Evolutionary conservation across 1,284 basidiomycete species (phyloP), one percentile per base, ranked within the genome.

Genomic region (Apiotrichum veenhuisii): DNA sequence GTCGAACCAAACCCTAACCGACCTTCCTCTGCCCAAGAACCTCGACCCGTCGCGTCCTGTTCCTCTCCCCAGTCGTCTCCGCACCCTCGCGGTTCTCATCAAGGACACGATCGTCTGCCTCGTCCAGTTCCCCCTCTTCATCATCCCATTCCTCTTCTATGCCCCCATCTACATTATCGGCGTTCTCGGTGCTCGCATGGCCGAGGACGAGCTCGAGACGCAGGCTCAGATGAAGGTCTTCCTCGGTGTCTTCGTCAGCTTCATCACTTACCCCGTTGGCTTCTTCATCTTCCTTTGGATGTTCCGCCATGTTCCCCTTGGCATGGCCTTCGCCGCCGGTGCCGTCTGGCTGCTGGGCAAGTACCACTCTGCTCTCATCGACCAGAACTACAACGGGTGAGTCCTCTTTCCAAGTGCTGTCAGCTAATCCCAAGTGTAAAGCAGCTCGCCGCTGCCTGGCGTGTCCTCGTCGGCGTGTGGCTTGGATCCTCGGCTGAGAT

Each of bases 171-270:
- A 96, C 75, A 75, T 86, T 57, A 85, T 93, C 78, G 87, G 85
- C 15, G 80, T 85, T 30, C 69, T 87, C 47, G 91, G 88, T 46
- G 88, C 87, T 5, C 79, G 82, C 43, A 77, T 93, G 36, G 87
- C 83, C 20, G 84, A 90, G 69, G 85, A 92, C 64, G 93, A 97
- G 74, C 36, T 75, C 43, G 92, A 95, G 75, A 88, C 89, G 5
- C 88, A 91, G 75, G 92, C 91, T 37, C 90, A 94, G 79, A 93
- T 88, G 78, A 94, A 96, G 79, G 84, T 94, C 42, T 85, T 88
- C 15, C 85, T 93, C 63, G 89, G 90, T 1, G 72, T 95, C 25
- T 68, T 93, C 47, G 82, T 91, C 50, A 79, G 87, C 45, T 71
- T 89, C 60, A 72, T 90, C 65, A 85, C 87, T 43, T 95, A 94